Percentiles rank a stretch among this genome's conserved stretches.
Conservation (phyloP, 225 moss, liverwort and hornwort species). For the Takakia lepidozioides region DNA sequence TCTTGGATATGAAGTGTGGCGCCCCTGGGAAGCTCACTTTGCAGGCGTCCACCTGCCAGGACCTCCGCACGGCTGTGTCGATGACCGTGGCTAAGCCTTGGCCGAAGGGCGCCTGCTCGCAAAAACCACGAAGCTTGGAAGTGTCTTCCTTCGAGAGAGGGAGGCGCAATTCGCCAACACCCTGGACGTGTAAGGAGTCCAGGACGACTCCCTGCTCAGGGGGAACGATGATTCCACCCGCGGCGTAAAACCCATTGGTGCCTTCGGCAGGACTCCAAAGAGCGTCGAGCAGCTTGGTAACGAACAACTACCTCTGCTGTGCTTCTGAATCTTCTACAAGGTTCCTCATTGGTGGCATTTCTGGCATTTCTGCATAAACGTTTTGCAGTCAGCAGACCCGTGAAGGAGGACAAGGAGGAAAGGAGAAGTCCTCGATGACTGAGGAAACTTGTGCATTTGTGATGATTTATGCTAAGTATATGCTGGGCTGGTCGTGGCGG, state of each 20-base stretch:
- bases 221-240: not conserved
- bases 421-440: too few relatives aligned
- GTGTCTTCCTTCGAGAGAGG: slow-evolving; percentile 2
- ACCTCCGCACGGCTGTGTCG: slow-evolving; percentile 1
- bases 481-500: too few relatives aligned
- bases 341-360: too few relatives aligned
- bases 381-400: too few relatives aligned
- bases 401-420: too few relatives aligned
- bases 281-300: too few relatives aligned
- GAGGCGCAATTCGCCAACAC: not conserved
- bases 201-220: not conserved
- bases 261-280: too few relatives aligned
- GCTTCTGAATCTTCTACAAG: too few relatives aligned
- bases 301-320: too few relatives aligned
- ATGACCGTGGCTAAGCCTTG: slow-evolving; percentile 1
- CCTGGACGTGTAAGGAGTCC: slow-evolving; percentile 5
- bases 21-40: slow-evolving; percentile 2
- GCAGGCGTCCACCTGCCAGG: slow-evolving; percentile 8
- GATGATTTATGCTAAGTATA: too few relatives aligned
- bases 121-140: slow-evolving; percentile 1
- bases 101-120: not conserved
- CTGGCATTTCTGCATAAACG: too few relatives aligned
- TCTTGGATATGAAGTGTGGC: slow-evolving; percentile 5
- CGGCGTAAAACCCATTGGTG: slow-evolving; percentile 1
- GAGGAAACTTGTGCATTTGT: too few relatives aligned